Percentiles rank a stretch among this genome's conserved stretches.
These are phyloP conservation scores for Cystobasidiaceae sp. DNA, from an alignment of 1,284 basidiomycete genomes.

Conservation along the genomic window DNA sequence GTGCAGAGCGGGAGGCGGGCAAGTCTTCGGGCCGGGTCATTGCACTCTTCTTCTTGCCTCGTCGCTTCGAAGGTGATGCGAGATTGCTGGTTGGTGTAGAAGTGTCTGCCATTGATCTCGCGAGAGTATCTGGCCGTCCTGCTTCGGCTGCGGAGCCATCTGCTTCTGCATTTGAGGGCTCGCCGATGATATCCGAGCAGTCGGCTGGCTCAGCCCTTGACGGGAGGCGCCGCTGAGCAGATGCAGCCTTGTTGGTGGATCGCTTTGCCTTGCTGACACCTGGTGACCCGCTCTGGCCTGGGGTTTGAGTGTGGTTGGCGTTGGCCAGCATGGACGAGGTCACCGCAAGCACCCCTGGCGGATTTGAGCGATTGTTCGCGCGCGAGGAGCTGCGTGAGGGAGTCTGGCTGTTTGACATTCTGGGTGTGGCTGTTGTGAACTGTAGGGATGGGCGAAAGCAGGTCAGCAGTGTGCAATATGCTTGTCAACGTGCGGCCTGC, in stretches of 20 bases:
- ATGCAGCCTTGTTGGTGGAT: no score
- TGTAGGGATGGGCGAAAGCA: no score
- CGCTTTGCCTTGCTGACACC: background rate
- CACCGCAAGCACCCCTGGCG: constrained; percentile 12
- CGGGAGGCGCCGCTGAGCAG: background rate
- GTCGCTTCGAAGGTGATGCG: background rate
- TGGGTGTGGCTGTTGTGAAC: no score
- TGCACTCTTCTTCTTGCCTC: background rate
- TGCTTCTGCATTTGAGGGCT: background rate
- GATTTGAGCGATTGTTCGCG: no score
- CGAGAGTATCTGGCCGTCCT: background rate
- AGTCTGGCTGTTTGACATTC: no score
- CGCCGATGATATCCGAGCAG: background rate
- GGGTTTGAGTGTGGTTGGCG: constrained; percentile 8
- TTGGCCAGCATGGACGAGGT: constrained; percentile 12
- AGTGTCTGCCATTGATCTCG: background rate
- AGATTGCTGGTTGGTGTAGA: background rate
- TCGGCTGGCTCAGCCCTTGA: background rate
- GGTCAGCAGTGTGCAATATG: no score
- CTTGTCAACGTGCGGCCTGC: no score
- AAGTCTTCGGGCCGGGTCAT: no score
- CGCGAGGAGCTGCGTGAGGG: no score
- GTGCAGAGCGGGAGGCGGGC: background rate
- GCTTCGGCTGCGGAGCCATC: background rate
- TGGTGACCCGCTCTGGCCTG: background rate